phyloP scores from a whole-genome alignment of 306 rosid genomes.

The Dalbergia oliveri region DNA sequence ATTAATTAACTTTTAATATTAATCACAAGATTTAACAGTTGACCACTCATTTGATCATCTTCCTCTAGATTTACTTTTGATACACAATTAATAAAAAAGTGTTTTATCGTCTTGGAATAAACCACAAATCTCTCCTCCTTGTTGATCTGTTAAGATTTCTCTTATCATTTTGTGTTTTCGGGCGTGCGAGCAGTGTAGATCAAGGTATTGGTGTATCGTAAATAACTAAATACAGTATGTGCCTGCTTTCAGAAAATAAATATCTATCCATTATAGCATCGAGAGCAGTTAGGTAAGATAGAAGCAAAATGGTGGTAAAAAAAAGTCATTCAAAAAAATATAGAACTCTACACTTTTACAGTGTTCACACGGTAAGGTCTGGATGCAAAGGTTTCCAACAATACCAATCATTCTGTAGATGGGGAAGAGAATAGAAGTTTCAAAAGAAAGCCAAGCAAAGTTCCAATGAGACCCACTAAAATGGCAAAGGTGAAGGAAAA shows the following conservation, averaged over 20 bases:
- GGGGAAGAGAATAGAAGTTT: slow-evolving; percentile 76
- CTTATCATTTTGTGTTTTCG: background rate
- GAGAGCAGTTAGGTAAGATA: background rate
- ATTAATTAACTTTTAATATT: too few species aligned
- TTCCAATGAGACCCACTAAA: slow-evolving; percentile 82
- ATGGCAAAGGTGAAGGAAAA: slow-evolving; percentile 80
- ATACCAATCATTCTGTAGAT: slow-evolving; percentile 55
- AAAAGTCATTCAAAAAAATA: slow-evolving; percentile 46
- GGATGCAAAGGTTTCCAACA: slow-evolving; percentile 43
- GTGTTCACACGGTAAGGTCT: slow-evolving; percentile 32
- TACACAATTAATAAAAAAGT: too few species aligned
- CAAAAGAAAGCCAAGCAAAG: slow-evolving; percentile 83
- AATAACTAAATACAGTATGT: background rate
- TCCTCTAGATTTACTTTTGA: too few species aligned
- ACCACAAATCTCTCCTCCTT: background rate
- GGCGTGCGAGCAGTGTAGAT: background rate
- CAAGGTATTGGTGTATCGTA: background rate
- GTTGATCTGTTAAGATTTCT: background rate
- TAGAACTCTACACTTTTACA: slow-evolving; percentile 52
- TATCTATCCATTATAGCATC: background rate
- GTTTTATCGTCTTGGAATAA: too few species aligned
- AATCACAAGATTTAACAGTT: too few species aligned
- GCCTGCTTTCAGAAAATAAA: slow-evolving; percentile 2
- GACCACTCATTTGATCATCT: too few species aligned
- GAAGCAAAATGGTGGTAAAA: slow-evolving; percentile 28